phyloP scores from a whole-genome alignment of 441 rosid genomes.

The Erodium moschatum region DNA sequence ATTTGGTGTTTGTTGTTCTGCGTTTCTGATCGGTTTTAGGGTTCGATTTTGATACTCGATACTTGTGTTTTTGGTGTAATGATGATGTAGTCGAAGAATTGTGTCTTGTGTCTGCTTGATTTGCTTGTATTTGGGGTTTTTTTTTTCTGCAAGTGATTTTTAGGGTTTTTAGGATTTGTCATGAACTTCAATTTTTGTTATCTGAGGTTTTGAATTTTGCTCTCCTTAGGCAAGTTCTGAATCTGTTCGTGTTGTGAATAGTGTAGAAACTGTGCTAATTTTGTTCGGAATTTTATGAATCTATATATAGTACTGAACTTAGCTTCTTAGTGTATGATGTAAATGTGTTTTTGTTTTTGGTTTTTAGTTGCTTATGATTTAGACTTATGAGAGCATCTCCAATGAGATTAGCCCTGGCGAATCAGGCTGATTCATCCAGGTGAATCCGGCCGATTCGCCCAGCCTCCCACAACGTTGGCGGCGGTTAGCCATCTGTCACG shows the following conservation, averaged over 20 bases:
- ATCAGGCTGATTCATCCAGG: too few relatives aligned
- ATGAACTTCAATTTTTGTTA: neutral
- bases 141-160: neutral
- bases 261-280: neutral
- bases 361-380: neutral
- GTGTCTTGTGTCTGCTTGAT: neutral
- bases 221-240: neutral
- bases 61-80: neutral
- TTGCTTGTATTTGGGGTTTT: neutral
- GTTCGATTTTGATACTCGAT: neutral
- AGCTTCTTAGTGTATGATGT: neutral
- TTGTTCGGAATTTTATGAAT: neutral
- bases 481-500: too few relatives aligned
- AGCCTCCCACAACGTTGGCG: too few relatives aligned
- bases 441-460: too few relatives aligned
- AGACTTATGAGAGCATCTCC: neutral
- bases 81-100: neutral
- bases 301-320: too few relatives aligned
- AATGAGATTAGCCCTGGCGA: too few relatives aligned
- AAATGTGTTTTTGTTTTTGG: neutral
- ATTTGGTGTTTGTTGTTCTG: neutral
- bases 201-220: neutral
- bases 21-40: neutral
- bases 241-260: neutral
- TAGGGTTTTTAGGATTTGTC: neutral